phyloP scores from a whole-genome alignment of 2,329 filamentous ascomycete genomes.

The Rachicladosporium sp. region DNA sequence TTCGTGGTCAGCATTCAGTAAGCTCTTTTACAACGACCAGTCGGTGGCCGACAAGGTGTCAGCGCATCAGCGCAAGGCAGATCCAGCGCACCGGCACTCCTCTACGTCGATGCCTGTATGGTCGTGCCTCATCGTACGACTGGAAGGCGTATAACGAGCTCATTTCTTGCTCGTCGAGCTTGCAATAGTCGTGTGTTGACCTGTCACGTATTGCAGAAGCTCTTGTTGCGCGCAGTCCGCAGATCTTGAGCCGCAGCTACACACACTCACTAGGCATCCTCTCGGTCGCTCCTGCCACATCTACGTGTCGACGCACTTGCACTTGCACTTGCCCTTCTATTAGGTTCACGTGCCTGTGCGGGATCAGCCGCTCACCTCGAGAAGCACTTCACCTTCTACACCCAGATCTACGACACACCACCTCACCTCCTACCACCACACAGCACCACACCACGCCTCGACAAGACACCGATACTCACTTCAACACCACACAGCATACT shows the following conservation, averaged over 20 bases:
- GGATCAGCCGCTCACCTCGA: neutral
- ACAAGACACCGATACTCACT: neutral
- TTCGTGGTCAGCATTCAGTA: too few relatives aligned
- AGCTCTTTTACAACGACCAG: neutral
- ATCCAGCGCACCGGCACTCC: neutral
- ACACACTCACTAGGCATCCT: neutral
- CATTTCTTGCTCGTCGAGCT: too few relatives aligned
- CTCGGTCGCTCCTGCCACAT: neutral
- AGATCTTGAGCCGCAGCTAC: neutral
- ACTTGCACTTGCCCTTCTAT: too few relatives aligned
- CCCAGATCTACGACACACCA: neutral
- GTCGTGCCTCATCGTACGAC: neutral
- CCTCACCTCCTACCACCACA: neutral
- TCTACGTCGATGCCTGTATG: neutral
- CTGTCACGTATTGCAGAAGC: neutral
- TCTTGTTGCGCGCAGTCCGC: neutral
- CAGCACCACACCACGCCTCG: neutral
- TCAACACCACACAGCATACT: neutral
- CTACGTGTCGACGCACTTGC: neutral
- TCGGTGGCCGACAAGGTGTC: neutral
- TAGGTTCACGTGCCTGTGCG: too few relatives aligned
- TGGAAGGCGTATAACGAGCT: too few relatives aligned
- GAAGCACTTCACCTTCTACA: neutral
- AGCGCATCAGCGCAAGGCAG: neutral
- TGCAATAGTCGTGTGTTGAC: neutral